Evolutionary conservation across 495 filamentous ascomycete genomes (phyloP).

Genomic region (Emericellopsis terricola): DNA sequence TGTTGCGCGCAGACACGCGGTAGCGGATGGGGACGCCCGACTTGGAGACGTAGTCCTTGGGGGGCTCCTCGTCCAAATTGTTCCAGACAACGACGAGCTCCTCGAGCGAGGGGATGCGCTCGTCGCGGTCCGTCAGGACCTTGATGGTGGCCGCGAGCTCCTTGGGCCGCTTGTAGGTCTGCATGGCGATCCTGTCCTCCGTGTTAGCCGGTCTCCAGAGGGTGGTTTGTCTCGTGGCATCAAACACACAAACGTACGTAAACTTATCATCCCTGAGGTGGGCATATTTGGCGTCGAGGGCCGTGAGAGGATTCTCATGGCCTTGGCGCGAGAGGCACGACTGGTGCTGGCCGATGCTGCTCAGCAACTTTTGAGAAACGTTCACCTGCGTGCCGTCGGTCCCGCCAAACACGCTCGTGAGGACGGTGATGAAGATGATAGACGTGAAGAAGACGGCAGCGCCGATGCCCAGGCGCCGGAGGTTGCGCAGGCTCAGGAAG

Average conservation of each 20-base stretch:
- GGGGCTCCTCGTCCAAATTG: slow-evolving; percentile 4
- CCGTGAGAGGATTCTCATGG: too few species aligned
- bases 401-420: too few species aligned
- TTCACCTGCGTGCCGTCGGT: too few species aligned
- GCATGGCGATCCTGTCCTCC: slow-evolving; percentile 5
- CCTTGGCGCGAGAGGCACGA: too few species aligned
- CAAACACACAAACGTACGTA: slow-evolving; percentile 4
- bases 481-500: too few species aligned
- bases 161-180: slow-evolving; percentile 6
- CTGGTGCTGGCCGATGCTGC: too few species aligned
- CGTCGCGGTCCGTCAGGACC: background rate
- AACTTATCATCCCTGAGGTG: slow-evolving; percentile 7
- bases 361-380: too few species aligned
- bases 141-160: slow-evolving; percentile 5
- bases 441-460: too few species aligned
- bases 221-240: background rate
- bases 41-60: slow-evolving; percentile 3
- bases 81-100: slow-evolving; percentile 8
- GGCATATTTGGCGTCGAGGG: too few species aligned
- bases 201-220: background rate
- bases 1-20: slow-evolving; percentile 5
- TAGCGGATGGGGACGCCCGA: slow-evolving; percentile 6
- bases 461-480: too few species aligned
- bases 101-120: slow-evolving; percentile 6
- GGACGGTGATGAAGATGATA: too few species aligned